These are phyloP conservation scores for Trichoderma sp. DNA, from an alignment of 2,329 filamentous ascomycete genomes.

Conservation along the genomic window DNA sequence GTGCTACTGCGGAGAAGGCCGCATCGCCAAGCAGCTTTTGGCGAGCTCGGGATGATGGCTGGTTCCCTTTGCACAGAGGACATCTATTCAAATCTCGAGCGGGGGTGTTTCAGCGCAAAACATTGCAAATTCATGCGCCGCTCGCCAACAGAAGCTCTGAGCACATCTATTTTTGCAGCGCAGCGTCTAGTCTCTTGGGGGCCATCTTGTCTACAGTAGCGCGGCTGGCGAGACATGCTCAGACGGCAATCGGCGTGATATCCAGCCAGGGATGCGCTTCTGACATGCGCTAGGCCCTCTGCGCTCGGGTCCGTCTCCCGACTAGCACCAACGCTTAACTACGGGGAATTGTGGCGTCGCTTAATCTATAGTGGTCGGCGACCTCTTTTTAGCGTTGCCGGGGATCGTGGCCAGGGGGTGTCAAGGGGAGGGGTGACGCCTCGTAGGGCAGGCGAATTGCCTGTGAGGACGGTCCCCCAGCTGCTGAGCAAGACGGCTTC, in stretches of 20 bases:
- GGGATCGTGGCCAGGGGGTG: neutral
- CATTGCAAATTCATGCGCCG: conserved; percentile 6
- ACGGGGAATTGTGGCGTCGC: conserved; percentile 21
- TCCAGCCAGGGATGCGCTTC: conserved; percentile 11
- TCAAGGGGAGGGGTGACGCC: neutral
- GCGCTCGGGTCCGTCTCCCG: conserved; percentile 17
- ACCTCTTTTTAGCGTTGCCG: conserved; percentile 18
- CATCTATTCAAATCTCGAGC: neutral
- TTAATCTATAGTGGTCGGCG: conserved; percentile 14
- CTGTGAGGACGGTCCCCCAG: neutral
- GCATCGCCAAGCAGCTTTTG: neutral
- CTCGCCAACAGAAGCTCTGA: neutral
- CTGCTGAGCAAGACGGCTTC: neutral
- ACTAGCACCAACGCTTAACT: conserved; percentile 22
- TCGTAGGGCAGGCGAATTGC: conserved; percentile 20
- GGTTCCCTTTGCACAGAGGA: neutral
- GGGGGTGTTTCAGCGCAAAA: conserved; percentile 13
- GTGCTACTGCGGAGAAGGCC: neutral
- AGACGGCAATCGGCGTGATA: conserved; percentile 20
- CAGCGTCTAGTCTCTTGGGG: neutral
- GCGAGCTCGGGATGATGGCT: conserved; percentile 15
- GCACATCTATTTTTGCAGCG: conserved; percentile 17
- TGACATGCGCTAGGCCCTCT: conserved; percentile 15
- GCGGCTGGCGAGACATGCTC: conserved; percentile 6
- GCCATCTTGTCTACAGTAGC: conserved; percentile 18